A percentile compares a stretch with the other conserved stretches of the same genome.
These are phyloP conservation scores for Fusarium staphyleae DNA, from an alignment of 2,329 filamentous ascomycete genomes.

Conservation along the genomic window DNA sequence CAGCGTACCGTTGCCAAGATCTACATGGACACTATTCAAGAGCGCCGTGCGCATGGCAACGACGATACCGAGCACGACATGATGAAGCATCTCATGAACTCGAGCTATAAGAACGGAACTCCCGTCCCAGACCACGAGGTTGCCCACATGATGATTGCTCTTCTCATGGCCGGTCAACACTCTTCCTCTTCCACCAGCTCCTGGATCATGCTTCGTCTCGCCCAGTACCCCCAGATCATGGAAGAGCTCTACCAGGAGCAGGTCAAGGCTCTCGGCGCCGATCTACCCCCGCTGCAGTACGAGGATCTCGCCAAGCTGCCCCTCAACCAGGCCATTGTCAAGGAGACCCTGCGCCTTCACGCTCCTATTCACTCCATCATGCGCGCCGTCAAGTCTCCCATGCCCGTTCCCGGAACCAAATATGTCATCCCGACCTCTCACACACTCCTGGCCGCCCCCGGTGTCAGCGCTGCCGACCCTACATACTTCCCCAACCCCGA, in stretches of 20 bases:
- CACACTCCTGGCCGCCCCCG: conserved; percentile 83
- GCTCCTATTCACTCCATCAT: conserved; percentile 95
- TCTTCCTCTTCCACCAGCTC: conserved; percentile 83
- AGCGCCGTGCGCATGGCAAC: conserved; percentile 64
- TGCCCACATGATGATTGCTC: conserved; percentile 92
- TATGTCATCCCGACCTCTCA: conserved; percentile 84
- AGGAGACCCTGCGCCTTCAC: conserved; percentile 90
- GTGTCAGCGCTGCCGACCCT: conserved; percentile 75
- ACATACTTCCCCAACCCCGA: conserved; percentile 83
- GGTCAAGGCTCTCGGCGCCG: conserved; percentile 71
- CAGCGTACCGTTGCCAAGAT: conserved; percentile 81
- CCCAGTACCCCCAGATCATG: conserved; percentile 76
- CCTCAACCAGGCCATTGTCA: conserved; percentile 84
- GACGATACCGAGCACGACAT: conserved; percentile 72
- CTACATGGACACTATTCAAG: conserved; percentile 82
- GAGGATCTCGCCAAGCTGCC: conserved; percentile 81
- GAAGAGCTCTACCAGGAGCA: conserved; percentile 89
- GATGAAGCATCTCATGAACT: conserved; percentile 90
- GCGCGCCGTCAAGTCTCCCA: conserved; percentile 87
- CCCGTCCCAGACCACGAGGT: conserved; percentile 83
- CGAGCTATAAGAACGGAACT: conserved; percentile 82
- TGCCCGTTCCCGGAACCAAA: conserved; percentile 82
- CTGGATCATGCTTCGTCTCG: conserved; percentile 85
- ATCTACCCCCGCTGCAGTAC: conserved; percentile 77
- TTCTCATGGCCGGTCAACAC: conserved; percentile 92